Evolutionary conservation across 1,284 basidiomycete genomes (phyloP).

Genomic region (Somion occarium): DNA sequence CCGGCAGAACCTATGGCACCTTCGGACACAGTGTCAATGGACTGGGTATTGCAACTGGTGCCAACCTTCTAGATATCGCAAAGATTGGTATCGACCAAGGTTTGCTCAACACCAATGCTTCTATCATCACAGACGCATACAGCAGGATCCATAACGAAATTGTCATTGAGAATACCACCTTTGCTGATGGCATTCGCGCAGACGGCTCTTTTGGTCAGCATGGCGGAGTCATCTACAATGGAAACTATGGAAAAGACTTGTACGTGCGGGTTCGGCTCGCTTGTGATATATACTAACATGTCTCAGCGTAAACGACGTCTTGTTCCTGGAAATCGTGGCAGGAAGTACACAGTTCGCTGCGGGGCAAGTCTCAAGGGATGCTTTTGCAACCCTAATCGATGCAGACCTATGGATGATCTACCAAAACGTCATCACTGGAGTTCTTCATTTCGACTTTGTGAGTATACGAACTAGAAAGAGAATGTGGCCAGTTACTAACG

Average conservation of each 20-base stretch:
- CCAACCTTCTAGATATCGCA: slow-evolving; percentile 57
- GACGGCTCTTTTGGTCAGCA: slow-evolving; percentile 67
- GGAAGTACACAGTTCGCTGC: slow-evolving; percentile 48
- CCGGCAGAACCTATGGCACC: slow-evolving; percentile 45
- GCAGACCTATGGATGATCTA: slow-evolving; percentile 66
- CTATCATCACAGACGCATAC: slow-evolving; percentile 45
- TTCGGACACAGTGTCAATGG: slow-evolving; percentile 41
- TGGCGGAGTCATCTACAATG: slow-evolving; percentile 55
- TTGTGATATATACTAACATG: neutral
- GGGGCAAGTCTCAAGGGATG: slow-evolving; percentile 33
- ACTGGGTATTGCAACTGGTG: slow-evolving; percentile 49
- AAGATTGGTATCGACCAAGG: slow-evolving; percentile 51
- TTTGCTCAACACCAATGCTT: slow-evolving; percentile 38
- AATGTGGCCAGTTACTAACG: no score
- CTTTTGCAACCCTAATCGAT: slow-evolving; percentile 46
- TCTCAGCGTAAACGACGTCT: slow-evolving; percentile 44
- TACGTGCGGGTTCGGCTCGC: slow-evolving; percentile 25
- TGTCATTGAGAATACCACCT: slow-evolving; percentile 36
- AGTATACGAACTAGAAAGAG: no score
- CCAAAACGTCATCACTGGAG: slow-evolving; percentile 46
- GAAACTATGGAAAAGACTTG: slow-evolving; percentile 64
- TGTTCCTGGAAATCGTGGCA: slow-evolving; percentile 46
- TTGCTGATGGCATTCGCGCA: slow-evolving; percentile 53
- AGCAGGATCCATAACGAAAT: slow-evolving; percentile 44
- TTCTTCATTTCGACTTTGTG: slow-evolving; percentile 66